phyloP scores from a whole-genome alignment of 306 rosid genomes.

The Castanopsis chinensis region DNA sequence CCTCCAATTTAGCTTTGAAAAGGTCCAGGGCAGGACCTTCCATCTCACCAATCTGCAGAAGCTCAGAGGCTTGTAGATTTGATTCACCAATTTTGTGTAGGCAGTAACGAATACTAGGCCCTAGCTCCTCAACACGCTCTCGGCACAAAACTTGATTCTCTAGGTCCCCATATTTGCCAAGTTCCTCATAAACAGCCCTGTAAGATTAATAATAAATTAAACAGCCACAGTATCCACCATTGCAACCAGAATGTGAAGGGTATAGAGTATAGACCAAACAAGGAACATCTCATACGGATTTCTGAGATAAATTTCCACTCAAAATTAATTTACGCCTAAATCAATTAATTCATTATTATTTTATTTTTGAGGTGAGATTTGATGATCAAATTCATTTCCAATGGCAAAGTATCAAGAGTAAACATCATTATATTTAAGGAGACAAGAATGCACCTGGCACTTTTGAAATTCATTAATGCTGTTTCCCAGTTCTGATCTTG shows the following conservation, averaged over 20 bases:
- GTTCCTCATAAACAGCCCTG: constrained; percentile 95
- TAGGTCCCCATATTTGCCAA: constrained; percentile 93
- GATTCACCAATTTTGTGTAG: constrained; percentile 89
- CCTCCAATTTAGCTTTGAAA: constrained; percentile 93
- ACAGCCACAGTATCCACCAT: neutral
- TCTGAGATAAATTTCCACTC: neutral
- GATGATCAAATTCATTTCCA: neutral
- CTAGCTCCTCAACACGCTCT: constrained; percentile 96
- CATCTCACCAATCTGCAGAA: constrained; percentile 87
- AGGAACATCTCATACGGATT: neutral
- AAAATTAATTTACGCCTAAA: neutral
- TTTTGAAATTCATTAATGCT: constrained; percentile 87
- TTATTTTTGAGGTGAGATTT: neutral
- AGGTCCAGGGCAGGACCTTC: constrained; percentile 99
- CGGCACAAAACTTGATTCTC: constrained; percentile 95
- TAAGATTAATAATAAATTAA: neutral
- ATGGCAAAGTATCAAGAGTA: neutral
- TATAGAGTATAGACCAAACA: neutral
- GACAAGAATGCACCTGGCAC: constrained; percentile 70
- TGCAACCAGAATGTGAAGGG: neutral
- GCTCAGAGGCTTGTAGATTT: constrained; percentile 91
- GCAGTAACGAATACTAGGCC: constrained; percentile 94
- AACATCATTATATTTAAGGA: constrained; percentile 9
- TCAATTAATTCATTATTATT: too few relatives aligned
- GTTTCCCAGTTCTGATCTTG: constrained; percentile 93